phyloP scores from a whole-genome alignment of 2,329 filamentous ascomycete species.

The Trichoderma sp. region DNA sequence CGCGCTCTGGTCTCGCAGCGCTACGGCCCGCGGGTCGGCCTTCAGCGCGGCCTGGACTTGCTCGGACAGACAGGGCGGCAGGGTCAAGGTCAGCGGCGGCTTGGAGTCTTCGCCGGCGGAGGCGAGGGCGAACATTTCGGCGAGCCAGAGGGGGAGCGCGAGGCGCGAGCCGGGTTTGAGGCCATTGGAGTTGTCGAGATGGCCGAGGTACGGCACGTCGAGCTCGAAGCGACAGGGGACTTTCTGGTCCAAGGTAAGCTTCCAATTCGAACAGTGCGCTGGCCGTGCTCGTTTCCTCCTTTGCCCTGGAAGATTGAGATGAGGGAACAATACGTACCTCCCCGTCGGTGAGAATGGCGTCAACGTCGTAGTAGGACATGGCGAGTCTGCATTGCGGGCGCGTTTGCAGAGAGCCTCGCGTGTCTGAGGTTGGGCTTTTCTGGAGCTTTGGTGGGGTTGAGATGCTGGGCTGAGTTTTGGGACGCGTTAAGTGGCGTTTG shows the following conservation, averaged over 20 bases:
- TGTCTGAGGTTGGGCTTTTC: slow-evolving; percentile 7
- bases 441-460: neutral
- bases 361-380: slow-evolving; percentile 83
- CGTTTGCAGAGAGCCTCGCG: neutral
- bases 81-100: slow-evolving; percentile 77
- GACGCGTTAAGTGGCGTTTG: slow-evolving; percentile 4
- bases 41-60: slow-evolving; percentile 88
- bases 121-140: slow-evolving; percentile 85
- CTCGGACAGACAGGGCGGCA: slow-evolving; percentile 75
- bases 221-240: slow-evolving; percentile 94
- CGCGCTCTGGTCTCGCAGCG: slow-evolving; percentile 78
- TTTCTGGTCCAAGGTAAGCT: slow-evolving; percentile 62
- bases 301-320: neutral
- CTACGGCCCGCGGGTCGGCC: slow-evolving; percentile 84
- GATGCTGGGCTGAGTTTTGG: neutral
- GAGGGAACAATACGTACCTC: slow-evolving; percentile 58
- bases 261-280: too few species aligned
- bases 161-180: slow-evolving; percentile 82
- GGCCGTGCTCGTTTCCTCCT: neutral
- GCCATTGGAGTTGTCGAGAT: slow-evolving; percentile 77
- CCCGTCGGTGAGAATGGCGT: slow-evolving; percentile 82
- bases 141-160: slow-evolving; percentile 89
- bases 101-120: slow-evolving; percentile 51
- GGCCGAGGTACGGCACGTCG: slow-evolving; percentile 82
- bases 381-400: slow-evolving; percentile 27